Evolutionary conservation across 768 basidiomycete species (phyloP).

Genomic region (Trametes elegans): DNA sequence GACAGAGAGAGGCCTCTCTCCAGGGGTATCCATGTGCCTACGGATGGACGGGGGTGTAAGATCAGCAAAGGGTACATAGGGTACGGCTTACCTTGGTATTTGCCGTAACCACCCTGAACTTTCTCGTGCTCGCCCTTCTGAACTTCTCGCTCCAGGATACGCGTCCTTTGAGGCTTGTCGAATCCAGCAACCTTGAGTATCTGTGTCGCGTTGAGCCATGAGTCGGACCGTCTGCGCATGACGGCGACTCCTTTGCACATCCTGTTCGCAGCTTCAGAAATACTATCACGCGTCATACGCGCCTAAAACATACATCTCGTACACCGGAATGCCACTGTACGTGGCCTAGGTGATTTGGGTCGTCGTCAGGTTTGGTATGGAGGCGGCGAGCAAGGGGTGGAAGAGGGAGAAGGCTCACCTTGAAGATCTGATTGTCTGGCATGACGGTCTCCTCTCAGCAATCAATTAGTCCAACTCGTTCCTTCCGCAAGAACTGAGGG

Average conservation of each 20-base stretch:
- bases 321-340: constrained; percentile 90
- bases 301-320: constrained; percentile 71
- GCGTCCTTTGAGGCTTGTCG: constrained; percentile 97
- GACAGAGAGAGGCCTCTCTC: constrained; percentile 84
- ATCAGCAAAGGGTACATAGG: not conserved
- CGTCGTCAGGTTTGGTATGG: constrained; percentile 15
- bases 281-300: constrained; percentile 6
- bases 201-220: constrained; percentile 98
- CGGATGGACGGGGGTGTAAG: not conserved
- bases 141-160: constrained; percentile 95
- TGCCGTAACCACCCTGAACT: constrained; percentile 98
- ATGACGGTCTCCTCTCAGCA: constrained; percentile 34
- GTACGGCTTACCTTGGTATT: constrained; percentile 86
- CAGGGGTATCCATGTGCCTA: constrained; percentile 98
- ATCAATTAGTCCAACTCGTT: too few species aligned
- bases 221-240: constrained; percentile 94
- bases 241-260: constrained; percentile 96
- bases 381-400: not conserved
- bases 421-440: constrained; percentile 88
- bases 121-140: constrained; percentile 99
- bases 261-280: constrained; percentile 44
- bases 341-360: constrained; percentile 58
- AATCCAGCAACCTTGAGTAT: constrained; percentile 99
- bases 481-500: too few species aligned
- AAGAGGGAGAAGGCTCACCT: constrained; percentile 43